Evolutionary conservation across 2,329 filamentous ascomycete genomes (phyloP), one percentile per base, ranked within the genome.

Genomic region (Trichoderma semiorbis): DNA sequence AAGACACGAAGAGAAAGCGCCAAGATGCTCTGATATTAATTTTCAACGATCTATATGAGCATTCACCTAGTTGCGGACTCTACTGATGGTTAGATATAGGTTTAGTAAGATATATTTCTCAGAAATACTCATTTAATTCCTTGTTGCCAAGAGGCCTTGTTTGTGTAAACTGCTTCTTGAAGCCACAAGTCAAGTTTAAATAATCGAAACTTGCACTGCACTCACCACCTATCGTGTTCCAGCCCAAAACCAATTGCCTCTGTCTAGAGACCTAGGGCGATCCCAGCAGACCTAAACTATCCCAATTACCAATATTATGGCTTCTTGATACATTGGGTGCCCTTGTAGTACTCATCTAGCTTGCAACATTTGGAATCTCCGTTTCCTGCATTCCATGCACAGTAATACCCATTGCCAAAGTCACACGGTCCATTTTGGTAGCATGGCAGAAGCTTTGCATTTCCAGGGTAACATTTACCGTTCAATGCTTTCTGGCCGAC

Each of bases 401-500:
- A 67, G 28, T 58, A 30, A 28, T 57, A 67, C 26, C 50, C 32
- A 5, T 36, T 28, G 12, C 50, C 21, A 16, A 10, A 57, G 18
- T 57, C 47, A 16, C 50, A 67, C 14, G 43, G 26, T 5, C 39
- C 39, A 58, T 43, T n/a, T n/a, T 6, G 32, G 24, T 30, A 55
- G 32, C 61, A 71, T 2, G 30, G 69, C 6, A 24, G 26, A 21
- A 58, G 43, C 32, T 47, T 65, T 12, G 61, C 43, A 32, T 21
- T 43, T 14, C 47, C 28, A 30, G 60, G 6, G 36, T 71, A 71
- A 34, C 69, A 71, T 39, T 43, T 66, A 7, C 61, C 50, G n/a
- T 71, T 43, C 26, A 71, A 24, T 21, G 69, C 39, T 21, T 71
- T 58, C 50, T 71, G 16, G 24, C 69, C 61, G 34, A 24, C 21